Base-by-base conservation (phyloP, 805 yeast genomes). In the Saturnispora dispora region DNA sequence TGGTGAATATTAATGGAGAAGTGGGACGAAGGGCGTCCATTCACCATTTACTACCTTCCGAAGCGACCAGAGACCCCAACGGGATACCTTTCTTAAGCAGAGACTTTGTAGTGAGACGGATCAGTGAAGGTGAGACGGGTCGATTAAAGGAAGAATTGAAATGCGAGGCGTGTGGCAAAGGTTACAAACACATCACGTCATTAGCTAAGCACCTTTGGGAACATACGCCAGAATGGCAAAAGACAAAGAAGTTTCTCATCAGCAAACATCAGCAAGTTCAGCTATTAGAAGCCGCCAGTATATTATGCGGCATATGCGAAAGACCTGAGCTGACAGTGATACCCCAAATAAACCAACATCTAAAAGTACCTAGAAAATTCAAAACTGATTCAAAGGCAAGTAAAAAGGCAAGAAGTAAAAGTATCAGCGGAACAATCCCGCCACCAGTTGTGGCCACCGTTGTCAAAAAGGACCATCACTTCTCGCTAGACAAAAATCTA, bases 211-310 rank as follows among this genome's bases (percentile, higher is more conserved):
- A 87, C 68, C 68, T 88, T 39, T 88, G 96, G 96, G 96, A 88
- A 63, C 96, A 88, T 65, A 88, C 96, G 0, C 95, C 96, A 0
- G 96, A 88, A 63, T 88, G 96, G 96, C 85, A 81, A 60, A 83
- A 83, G 64, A 88, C 96, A 3, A 83, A 86, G 58, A 85, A 85
- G 63, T 71, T 88, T 50, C 71, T 84, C 36, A 86, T 88, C 36
- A 82, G 88, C n/a, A 86, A 86, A 65, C 95, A 86, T 67, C 95
- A 86, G 66, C 95, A 86, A 64, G 95, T 87, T 15, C 95, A 86
- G 67, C 71, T 86, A 37, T 71, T 86, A 47, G 95, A 82, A 61
- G 88, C 87, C 30, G 88, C 88, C 5, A 78, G 85, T 48, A 85
- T 86, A 45, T 71, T 86, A 47, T 88, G 87, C 45, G 82, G 86